These are phyloP conservation scores for Selaginella moellendorffii DNA, from an alignment of 75 land plant genomes.

Conservation along the genomic window DNA sequence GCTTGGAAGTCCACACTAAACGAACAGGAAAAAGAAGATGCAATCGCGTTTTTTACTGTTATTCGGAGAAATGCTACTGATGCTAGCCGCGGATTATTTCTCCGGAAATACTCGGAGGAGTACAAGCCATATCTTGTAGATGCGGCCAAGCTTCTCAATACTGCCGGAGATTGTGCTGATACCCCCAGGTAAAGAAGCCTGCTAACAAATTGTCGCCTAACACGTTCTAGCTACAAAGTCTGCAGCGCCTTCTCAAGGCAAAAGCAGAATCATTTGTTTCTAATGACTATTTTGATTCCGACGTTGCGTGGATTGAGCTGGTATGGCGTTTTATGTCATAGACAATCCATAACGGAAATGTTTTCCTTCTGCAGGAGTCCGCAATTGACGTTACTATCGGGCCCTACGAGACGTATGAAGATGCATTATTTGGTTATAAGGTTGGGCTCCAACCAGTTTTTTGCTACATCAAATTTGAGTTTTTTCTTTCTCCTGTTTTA, in stretches of 20 bases:
- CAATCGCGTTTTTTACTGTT: background rate
- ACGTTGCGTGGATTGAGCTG: slow-evolving; percentile 94
- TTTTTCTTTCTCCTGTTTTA: too few relatives aligned
- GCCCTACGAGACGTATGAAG: slow-evolving; percentile 97
- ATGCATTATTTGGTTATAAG: slow-evolving; percentile 84
- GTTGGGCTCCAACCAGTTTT: too few relatives aligned
- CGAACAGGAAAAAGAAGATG: slow-evolving; percentile 41
- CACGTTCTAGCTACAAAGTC: too few relatives aligned
- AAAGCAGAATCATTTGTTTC: slow-evolving; percentile 83
- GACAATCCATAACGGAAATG: background rate
- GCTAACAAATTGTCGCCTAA: too few relatives aligned
- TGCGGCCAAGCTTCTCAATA: slow-evolving; percentile 50
- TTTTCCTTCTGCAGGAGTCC: slow-evolving; percentile 45
- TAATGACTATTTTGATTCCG: slow-evolving; percentile 90
- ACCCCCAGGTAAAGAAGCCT: slow-evolving; percentile 53
- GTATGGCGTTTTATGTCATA: too few relatives aligned
- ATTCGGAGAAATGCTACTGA: too few relatives aligned
- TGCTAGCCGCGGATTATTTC: too few relatives aligned
- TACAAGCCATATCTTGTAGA: slow-evolving; percentile 30
- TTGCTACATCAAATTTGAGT: too few relatives aligned
- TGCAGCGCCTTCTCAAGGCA: slow-evolving; percentile 59
- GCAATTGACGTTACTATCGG: slow-evolving; percentile 86
- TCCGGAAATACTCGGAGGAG: slow-evolving; percentile 57
- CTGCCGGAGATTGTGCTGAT: slow-evolving; percentile 52
- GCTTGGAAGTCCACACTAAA: slow-evolving; percentile 45